phyloP scores from a whole-genome alignment of 2,329 filamentous ascomycete genomes.

The Arthrinium phaeospermum region DNA sequence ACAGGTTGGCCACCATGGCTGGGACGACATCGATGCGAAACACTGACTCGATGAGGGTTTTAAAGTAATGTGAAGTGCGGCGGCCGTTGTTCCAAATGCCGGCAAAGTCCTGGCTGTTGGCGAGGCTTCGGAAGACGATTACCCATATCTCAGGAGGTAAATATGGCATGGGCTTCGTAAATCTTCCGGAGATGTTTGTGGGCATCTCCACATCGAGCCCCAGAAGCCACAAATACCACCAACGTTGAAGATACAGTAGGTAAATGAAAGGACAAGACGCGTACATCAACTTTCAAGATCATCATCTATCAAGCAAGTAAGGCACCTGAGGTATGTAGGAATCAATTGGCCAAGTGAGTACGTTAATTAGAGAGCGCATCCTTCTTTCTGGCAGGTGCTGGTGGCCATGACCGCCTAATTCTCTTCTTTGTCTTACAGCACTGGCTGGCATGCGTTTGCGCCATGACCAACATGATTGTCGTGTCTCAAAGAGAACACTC shows the following conservation, averaged over 20 bases:
- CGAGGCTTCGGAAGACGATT: slow-evolving; percentile 14
- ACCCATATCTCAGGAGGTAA: slow-evolving; percentile 22
- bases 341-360: not conserved
- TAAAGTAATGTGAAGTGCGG: slow-evolving; percentile 12
- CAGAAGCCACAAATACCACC: not conserved
- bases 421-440: slow-evolving; percentile 3
- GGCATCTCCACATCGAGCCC: not conserved
- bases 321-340: not conserved
- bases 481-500: not conserved
- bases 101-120: slow-evolving; percentile 23
- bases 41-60: slow-evolving; percentile 19
- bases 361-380: not conserved
- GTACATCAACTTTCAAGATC: too few relatives aligned
- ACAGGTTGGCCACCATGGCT: slow-evolving; percentile 19
- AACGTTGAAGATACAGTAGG: too few relatives aligned
- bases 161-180: not conserved
- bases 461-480: not conserved
- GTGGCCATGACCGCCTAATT: too few relatives aligned
- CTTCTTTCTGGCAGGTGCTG: not conserved
- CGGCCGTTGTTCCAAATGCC: slow-evolving; percentile 19
- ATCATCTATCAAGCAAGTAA: not conserved
- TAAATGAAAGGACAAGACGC: too few relatives aligned
- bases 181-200: not conserved
- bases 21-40: slow-evolving; percentile 19
- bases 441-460: not conserved